Evolutionary conservation across 176 grass and related monocot genomes (phyloP), one percentile per base, ranked within the genome.

Genomic region (Echinochloa phyllopogon): DNA sequence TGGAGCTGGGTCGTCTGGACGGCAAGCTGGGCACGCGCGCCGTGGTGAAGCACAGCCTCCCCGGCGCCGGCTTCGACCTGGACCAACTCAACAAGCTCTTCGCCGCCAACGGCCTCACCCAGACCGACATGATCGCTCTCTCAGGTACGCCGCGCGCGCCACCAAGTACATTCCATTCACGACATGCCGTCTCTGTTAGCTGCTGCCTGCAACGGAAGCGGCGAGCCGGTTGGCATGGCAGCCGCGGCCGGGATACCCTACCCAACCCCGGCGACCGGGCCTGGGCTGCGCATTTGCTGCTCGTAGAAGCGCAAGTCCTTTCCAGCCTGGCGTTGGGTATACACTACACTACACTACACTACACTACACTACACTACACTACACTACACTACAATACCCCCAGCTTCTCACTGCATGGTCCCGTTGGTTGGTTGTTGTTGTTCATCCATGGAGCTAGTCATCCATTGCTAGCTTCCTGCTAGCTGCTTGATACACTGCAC

Each of bases 41-140:
- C 66, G 74, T 82, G 1, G 94, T 96, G 72, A 96, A 96, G 86
- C 83, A 93, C 81, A 93, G 86, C 86, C 86, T 96, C n/a, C 94
- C 94, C 20, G 63, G 89, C 60, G 81, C 91, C 8, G 82, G 53
- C 74, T 85, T 76, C 81, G 25, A 87, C 43, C 89, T 96, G 2
- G 69, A 93, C 83, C 89, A 96, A 66, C 94, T 96, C 75, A 96
- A 89, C 77, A 69, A 61, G 15, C 85, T 96, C 76, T 96, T 96
- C 88, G 61, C 75, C 74, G 15, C 3, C 78, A 96, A 96, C 73
- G 94, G 94, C 10, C 94, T 96, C 83, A 93, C 79, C 2, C 94
- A 96, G 87, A 91, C 89, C 51, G 94, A 96, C 81, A 96, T 96
- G 94, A 91, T 96, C 76, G 91, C 94, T 0, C 91, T 96, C 72